Evolutionary conservation across 2,329 filamentous ascomycete species (phyloP).

Genomic region (Penicillium sumatraense): DNA sequence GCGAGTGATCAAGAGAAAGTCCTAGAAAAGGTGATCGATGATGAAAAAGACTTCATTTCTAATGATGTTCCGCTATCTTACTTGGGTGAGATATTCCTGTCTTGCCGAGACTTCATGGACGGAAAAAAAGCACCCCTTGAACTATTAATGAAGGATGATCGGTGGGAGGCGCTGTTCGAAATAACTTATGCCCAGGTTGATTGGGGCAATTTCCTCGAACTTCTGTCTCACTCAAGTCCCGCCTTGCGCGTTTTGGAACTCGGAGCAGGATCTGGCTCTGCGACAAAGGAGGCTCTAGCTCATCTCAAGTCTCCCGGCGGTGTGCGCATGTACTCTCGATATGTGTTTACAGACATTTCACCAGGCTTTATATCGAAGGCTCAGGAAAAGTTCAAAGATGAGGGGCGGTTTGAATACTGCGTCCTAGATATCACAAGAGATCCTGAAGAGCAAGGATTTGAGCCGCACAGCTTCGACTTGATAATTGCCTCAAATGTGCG

Average conservation of each 20-base stretch:
- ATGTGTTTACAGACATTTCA: neutral
- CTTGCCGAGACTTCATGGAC: no score
- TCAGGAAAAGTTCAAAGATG: neutral
- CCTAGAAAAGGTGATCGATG: no score
- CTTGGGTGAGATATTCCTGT: no score
- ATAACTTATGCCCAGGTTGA: neutral
- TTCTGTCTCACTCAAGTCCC: neutral
- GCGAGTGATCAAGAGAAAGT: no score
- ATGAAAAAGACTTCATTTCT: no score
- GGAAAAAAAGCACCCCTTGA: neutral
- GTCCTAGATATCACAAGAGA: neutral
- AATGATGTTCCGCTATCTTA: no score
- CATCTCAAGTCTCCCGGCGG: neutral
- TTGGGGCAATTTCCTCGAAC: neutral
- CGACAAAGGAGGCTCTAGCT: neutral
- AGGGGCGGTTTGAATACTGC: neutral
- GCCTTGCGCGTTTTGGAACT: neutral
- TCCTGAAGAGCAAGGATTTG: neutral
- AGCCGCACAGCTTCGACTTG: neutral
- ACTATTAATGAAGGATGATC: neutral
- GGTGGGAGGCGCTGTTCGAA: neutral
- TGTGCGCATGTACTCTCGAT: neutral
- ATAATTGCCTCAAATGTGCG: neutral
- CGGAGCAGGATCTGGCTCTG: neutral
- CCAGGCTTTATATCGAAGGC: neutral